phyloP scores from a whole-genome alignment of 805 yeast genomes.

The Cyberlindnera meyerae region DNA sequence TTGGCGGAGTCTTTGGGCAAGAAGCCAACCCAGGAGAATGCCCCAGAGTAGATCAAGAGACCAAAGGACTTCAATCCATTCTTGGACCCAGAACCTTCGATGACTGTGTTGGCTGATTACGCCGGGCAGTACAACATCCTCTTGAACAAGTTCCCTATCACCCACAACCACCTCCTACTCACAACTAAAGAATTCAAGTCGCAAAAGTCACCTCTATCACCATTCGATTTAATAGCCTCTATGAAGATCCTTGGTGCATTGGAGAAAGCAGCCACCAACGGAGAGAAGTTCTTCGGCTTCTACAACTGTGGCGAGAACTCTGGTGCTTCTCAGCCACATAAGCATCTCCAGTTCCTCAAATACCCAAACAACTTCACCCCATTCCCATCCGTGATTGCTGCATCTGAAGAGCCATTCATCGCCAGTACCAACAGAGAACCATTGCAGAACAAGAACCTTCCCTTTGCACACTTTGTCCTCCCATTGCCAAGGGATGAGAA shows the following conservation, averaged over 20 bases:
- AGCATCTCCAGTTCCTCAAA: slow-evolving; percentile 82
- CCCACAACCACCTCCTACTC: slow-evolving; percentile 71
- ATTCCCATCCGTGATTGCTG: slow-evolving; percentile 49
- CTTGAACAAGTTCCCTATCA: slow-evolving; percentile 83
- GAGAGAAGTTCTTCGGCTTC: slow-evolving; percentile 65
- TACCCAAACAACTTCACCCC: slow-evolving; percentile 57
- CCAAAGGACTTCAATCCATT: slow-evolving; percentile 61
- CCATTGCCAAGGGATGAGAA: slow-evolving; percentile 44
- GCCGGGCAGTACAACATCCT: slow-evolving; percentile 56
- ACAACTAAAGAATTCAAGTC: slow-evolving; percentile 70
- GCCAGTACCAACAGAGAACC: slow-evolving; percentile 58
- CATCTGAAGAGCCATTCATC: slow-evolving; percentile 43
- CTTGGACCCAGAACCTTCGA: slow-evolving; percentile 68
- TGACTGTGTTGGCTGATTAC: slow-evolving; percentile 53
- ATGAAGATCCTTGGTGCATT: slow-evolving; percentile 49
- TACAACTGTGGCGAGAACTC: slow-evolving; percentile 84
- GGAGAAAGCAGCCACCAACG: slow-evolving; percentile 33
- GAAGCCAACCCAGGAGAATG: slow-evolving; percentile 36
- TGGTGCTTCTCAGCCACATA: slow-evolving; percentile 95
- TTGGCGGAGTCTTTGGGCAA: slow-evolving; percentile 29
- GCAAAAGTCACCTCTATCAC: slow-evolving; percentile 68
- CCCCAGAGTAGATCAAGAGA: slow-evolving; percentile 28
- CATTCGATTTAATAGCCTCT: slow-evolving; percentile 61
- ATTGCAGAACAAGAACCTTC: slow-evolving; percentile 50
- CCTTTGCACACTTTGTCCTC: slow-evolving; percentile 81